phyloP scores from a whole-genome alignment of 768 basidiomycete genomes.

The Serendipita sp. region DNA sequence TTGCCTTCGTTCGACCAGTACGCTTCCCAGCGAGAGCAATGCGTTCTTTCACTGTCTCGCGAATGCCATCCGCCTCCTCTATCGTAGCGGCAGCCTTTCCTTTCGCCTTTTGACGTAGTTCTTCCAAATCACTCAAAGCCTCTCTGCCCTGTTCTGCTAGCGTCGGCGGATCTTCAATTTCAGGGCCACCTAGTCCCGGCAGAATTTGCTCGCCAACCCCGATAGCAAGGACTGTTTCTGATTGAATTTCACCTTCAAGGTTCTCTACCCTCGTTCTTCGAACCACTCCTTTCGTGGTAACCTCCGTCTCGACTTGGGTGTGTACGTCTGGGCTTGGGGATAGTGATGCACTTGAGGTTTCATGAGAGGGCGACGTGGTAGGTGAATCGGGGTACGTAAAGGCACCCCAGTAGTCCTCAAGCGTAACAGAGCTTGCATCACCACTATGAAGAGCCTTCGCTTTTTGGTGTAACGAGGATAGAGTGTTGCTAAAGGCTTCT shows the following conservation, averaged over 20 bases:
- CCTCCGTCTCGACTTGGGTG: slow-evolving; percentile 9
- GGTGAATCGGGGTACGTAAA: neutral
- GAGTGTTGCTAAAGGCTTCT: slow-evolving; percentile 8
- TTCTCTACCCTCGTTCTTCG: slow-evolving; percentile 13
- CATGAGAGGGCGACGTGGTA: neutral
- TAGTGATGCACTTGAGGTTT: neutral
- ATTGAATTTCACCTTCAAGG: neutral
- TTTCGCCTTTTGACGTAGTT: neutral
- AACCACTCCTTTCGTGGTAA: slow-evolving; percentile 15
- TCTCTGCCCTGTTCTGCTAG: neutral
- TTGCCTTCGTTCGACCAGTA: slow-evolving; percentile 1
- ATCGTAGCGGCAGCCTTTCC: slow-evolving; percentile 6
- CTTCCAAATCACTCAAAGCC: neutral
- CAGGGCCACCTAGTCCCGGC: slow-evolving; percentile 15
- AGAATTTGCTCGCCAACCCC: slow-evolving; percentile 18
- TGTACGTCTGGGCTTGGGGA: neutral
- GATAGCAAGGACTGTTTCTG: slow-evolving; percentile 15
- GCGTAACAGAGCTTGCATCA: neutral
- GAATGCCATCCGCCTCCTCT: slow-evolving; percentile 5
- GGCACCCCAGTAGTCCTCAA: slow-evolving; percentile 5
- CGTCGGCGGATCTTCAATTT: slow-evolving; percentile 1
- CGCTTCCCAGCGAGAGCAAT: slow-evolving; percentile 6
- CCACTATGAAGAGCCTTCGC: neutral
- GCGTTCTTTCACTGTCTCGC: slow-evolving; percentile 9
- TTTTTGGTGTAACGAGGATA: slow-evolving; percentile 3